Conservation (phyloP, 352 stramenopile genomes). For the Globisporangium paroecandrum region DNA sequence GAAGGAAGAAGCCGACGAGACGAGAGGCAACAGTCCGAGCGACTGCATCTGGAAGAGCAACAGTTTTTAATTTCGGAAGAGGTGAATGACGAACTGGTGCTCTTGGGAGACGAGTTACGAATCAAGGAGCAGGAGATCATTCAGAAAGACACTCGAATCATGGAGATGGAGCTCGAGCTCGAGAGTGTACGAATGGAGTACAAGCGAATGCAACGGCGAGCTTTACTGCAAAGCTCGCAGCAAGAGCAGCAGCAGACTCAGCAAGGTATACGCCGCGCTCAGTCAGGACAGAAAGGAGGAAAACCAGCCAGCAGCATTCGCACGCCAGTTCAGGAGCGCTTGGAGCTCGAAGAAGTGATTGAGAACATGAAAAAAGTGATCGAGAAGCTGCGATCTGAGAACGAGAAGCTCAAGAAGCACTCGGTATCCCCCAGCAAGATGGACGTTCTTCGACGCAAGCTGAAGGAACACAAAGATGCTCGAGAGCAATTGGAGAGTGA, state of each 20-base stretch:
- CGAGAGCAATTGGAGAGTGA: conserved; percentile 36
- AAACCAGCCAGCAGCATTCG: conserved; percentile 9
- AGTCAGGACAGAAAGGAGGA: not conserved
- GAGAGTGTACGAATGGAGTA: conserved; percentile 68
- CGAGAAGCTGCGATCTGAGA: conserved; percentile 71
- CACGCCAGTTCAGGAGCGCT: conserved; percentile 32
- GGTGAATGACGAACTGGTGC: conserved; percentile 39
- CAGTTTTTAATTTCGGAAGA: conserved; percentile 42
- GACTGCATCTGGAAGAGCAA: conserved; percentile 45
- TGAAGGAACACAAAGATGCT: conserved; percentile 46
- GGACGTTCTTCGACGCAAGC: conserved; percentile 36
- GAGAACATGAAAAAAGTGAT: conserved; percentile 84
- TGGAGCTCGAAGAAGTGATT: conserved; percentile 73
- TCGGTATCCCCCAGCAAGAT: conserved; percentile 37
- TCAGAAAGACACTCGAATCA: conserved; percentile 55
- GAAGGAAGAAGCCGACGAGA: conserved; percentile 6
- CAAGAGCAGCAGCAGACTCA: conserved; percentile 5
- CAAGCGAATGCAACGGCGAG: conserved; percentile 46
- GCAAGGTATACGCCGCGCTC: not conserved
- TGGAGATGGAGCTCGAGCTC: conserved; percentile 67
- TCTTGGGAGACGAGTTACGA: conserved; percentile 42
- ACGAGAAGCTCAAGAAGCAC: conserved; percentile 55
- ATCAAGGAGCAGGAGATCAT: conserved; percentile 49
- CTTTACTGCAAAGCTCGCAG: conserved; percentile 15
- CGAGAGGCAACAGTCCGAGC: conserved; percentile 15